Percentiles rank a stretch among this genome's conserved stretches.
Conservation (phyloP, 1,284 basidiomycete species). For the Athelia psychrophila region DNA sequence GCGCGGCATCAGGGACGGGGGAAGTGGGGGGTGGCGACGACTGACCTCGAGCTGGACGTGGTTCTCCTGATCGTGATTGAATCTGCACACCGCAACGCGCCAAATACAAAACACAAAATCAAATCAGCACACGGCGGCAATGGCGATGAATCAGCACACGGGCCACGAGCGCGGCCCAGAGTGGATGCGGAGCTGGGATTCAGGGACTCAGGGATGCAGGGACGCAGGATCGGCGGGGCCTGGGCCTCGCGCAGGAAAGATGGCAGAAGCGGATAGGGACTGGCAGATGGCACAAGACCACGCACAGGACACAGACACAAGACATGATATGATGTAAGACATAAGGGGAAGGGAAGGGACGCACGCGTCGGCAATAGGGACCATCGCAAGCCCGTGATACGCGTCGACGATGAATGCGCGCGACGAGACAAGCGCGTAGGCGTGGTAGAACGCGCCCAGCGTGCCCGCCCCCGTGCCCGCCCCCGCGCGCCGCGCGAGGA, state of each 20-base stretch:
- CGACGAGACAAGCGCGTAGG: constrained; percentile 82
- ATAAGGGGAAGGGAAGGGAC: constrained; percentile 25
- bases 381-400: constrained; percentile 84
- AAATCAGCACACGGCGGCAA: too few species aligned
- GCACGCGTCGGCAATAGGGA: constrained; percentile 86
- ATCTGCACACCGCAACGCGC: constrained; percentile 44
- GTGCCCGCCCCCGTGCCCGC: constrained; percentile 20
- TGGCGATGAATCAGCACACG: too few species aligned
- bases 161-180: too few species aligned
- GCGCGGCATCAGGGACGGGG: neutral
- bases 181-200: too few species aligned
- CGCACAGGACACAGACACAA: too few species aligned
- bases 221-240: too few species aligned
- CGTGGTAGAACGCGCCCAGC: constrained; percentile 58
- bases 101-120: too few species aligned
- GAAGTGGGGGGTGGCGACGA: neutral
- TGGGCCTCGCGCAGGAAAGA: too few species aligned
- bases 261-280: too few species aligned
- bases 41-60: constrained; percentile 76
- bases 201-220: too few species aligned
- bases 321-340: too few species aligned
- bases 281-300: too few species aligned
- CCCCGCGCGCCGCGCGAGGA: constrained; percentile 27
- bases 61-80: constrained; percentile 79
- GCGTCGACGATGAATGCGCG: constrained; percentile 87